A percentile compares a stretch with the other conserved stretches of the same genome.
Conservation (phyloP, 2,329 filamentous ascomycete genomes). For the Phialophora chinensis region DNA sequence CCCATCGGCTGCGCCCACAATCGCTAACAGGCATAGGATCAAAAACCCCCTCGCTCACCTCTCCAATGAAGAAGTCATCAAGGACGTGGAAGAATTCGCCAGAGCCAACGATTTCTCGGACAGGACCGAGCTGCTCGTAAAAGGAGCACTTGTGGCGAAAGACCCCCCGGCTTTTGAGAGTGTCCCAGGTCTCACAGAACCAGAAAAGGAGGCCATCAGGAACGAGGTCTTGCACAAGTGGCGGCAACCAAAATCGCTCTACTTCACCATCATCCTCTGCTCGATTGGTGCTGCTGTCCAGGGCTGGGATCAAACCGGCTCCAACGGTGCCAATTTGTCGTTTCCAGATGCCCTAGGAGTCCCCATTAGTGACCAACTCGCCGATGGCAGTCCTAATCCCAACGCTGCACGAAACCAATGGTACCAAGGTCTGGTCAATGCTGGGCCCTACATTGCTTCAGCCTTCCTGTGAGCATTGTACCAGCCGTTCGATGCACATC, state of each 20-base stretch:
- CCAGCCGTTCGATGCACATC: slow-evolving; percentile 59
- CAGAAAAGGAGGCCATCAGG: slow-evolving; percentile 52
- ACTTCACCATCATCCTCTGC: slow-evolving; percentile 59
- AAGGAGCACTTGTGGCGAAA: slow-evolving; percentile 58
- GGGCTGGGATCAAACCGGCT: slow-evolving; percentile 61
- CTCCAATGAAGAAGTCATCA: slow-evolving; percentile 46
- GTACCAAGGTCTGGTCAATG: slow-evolving; percentile 68
- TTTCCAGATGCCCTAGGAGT: slow-evolving; percentile 57
- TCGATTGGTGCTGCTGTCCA: slow-evolving; percentile 59
- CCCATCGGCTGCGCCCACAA: not conserved
- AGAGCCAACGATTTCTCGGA: slow-evolving; percentile 50
- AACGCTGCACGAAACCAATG: slow-evolving; percentile 55
- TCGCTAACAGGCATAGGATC: slow-evolving; percentile 44
- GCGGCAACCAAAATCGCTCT: slow-evolving; percentile 56
- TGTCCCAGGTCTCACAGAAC: slow-evolving; percentile 51
- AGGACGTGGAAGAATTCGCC: slow-evolving; percentile 52
- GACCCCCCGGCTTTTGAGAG: slow-evolving; percentile 54
- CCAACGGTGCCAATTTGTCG: slow-evolving; percentile 60
- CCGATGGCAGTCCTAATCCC: slow-evolving; percentile 40
- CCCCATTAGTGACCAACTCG: slow-evolving; percentile 40
- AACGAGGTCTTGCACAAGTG: slow-evolving; percentile 57
- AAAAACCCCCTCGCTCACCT: slow-evolving; percentile 55
- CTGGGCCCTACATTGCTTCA: slow-evolving; percentile 57
- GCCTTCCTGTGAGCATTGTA: slow-evolving; percentile 53
- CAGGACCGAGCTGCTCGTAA: slow-evolving; percentile 51